Percentiles rank a stretch among this genome's conserved stretches.
These are phyloP conservation scores for Globisporangium solare DNA, from an alignment of 352 stramenopile genomes.

Conservation along the genomic window DNA sequence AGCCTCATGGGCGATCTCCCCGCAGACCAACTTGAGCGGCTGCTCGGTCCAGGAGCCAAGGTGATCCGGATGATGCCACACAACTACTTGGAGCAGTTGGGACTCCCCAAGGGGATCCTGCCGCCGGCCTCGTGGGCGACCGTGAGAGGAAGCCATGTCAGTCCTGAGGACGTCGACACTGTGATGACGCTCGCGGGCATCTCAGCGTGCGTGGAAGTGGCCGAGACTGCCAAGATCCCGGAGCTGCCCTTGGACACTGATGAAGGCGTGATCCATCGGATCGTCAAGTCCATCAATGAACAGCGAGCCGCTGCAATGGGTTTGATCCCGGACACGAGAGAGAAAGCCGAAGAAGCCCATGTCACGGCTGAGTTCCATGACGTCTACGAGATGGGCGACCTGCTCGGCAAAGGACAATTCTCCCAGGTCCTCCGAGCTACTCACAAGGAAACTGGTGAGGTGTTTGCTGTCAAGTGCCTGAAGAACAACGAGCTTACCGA, in stretches of 20 bases:
- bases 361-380: constrained; percentile 41
- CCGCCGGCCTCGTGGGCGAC: constrained; percentile 50
- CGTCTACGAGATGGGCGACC: constrained; percentile 46
- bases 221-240: constrained; percentile 11
- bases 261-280: constrained; percentile 26
- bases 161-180: constrained; percentile 46
- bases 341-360: constrained; percentile 1
- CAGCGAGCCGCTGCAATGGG: constrained; percentile 11
- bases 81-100: constrained; percentile 46
- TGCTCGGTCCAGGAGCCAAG: constrained; percentile 58
- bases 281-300: constrained; percentile 32
- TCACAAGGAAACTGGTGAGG: constrained; percentile 35
- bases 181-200: constrained; percentile 56
- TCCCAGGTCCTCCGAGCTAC: constrained; percentile 55
- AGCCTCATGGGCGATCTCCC: constrained; percentile 66
- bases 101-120: constrained; percentile 45
- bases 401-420: constrained; percentile 59
- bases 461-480: constrained; percentile 63
- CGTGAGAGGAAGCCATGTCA: constrained; percentile 44
- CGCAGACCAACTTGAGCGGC: constrained; percentile 41
- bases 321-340: not conserved
- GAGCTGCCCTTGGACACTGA: constrained; percentile 10
- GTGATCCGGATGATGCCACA: constrained; percentile 77
- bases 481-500: constrained; percentile 39
- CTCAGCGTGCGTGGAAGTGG: constrained; percentile 37